These are phyloP conservation scores for Colletotrichum scovillei DNA, from an alignment of 2,329 filamentous ascomycete species.

Conservation along the genomic window DNA sequence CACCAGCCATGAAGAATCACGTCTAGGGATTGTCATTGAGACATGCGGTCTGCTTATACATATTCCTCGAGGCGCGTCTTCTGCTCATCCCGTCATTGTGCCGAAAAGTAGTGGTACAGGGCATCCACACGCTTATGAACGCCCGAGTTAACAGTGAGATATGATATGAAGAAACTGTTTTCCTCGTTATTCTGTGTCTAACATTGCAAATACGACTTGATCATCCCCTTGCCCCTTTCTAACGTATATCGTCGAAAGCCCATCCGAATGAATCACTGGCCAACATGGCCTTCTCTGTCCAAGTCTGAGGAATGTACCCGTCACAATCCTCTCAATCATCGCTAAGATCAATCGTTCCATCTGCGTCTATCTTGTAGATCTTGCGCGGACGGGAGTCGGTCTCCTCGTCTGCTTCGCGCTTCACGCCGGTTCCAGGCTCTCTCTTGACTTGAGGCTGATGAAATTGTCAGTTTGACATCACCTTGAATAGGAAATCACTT, in stretches of 20 bases:
- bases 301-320: neutral
- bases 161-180: neutral
- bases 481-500: accelerated
- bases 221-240: neutral
- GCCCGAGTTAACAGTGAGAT: neutral
- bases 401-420: neutral
- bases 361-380: conserved; percentile 2
- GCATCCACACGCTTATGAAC: neutral
- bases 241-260: accelerated
- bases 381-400: neutral
- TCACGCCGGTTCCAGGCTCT: neutral
- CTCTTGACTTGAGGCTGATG: neutral
- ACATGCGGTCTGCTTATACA: accelerated
- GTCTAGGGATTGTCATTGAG: accelerated
- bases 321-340: neutral
- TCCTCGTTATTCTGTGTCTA: accelerated
- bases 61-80: accelerated
- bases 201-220: neutral
- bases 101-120: neutral
- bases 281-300: no score
- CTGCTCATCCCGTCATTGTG: neutral
- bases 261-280: neutral
- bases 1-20: accelerated
- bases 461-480: neutral
- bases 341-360: conserved; percentile 1